Evolutionary conservation across 1,139 yeast genomes (phyloP).

Genomic region (Pichia norvegensis): DNA sequence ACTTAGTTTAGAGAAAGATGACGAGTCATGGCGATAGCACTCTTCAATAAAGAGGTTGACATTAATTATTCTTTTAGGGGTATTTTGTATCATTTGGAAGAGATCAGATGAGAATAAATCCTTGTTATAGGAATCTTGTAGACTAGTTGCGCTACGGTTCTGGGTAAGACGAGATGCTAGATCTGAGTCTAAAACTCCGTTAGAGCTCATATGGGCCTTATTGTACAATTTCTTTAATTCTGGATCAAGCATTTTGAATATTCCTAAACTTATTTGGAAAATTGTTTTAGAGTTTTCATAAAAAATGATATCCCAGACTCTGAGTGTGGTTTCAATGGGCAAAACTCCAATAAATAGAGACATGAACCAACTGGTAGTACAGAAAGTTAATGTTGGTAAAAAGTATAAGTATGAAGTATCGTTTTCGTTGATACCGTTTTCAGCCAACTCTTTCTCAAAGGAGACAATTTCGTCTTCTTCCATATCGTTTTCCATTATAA

Average conservation of each 20-base stretch:
- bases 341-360: conserved; percentile 80
- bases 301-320: conserved; percentile 93
- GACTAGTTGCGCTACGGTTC: conserved; percentile 1
- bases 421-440: neutral
- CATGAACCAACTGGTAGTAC: conserved; percentile 98
- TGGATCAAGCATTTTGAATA: conserved; percentile 73
- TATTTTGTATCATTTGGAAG: conserved; percentile 77
- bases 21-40: conserved; percentile 42
- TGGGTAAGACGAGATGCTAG: conserved; percentile 1
- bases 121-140: conserved; percentile 14
- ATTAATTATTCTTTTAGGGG: conserved; percentile 66
- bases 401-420: conserved; percentile 46
- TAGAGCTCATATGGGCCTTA: conserved; percentile 5
- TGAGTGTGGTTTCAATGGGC: conserved; percentile 77
- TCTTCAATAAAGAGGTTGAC: conserved; percentile 63
- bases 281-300: conserved; percentile 86
- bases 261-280: conserved; percentile 74
- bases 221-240: conserved; percentile 33
- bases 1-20: conserved; percentile 46
- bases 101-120: conserved; percentile 42
- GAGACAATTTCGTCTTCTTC: conserved; percentile 3
- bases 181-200: conserved; percentile 1
- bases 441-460: neutral
- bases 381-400: conserved; percentile 84
- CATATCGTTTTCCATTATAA: conserved; percentile 28